Conservation (phyloP, 2,329 filamentous ascomycete genomes). For the Bimuria novae-zelandiae region DNA sequence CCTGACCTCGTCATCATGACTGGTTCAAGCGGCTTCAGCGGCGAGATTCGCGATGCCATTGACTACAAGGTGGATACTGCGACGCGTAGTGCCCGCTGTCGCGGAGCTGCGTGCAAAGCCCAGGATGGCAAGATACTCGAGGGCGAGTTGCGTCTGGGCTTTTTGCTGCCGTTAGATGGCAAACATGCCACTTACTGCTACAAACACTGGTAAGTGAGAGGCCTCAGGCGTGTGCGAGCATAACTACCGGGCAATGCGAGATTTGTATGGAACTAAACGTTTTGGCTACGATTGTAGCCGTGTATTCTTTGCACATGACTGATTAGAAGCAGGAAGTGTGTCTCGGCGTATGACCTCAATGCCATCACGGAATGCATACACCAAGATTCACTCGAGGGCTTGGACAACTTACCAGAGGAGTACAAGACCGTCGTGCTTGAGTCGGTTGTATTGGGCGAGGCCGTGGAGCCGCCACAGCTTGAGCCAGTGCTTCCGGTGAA, state of each 20-base stretch:
- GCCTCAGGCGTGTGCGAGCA: too few relatives aligned
- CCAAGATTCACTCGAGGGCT: constrained; percentile 71
- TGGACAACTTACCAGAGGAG: constrained; percentile 70
- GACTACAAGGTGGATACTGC: constrained; percentile 25
- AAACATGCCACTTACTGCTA: constrained; percentile 68
- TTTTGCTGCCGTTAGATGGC: constrained; percentile 38
- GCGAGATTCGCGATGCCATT: constrained; percentile 18
- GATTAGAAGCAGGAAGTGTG: constrained; percentile 71
- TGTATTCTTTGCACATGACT: constrained; percentile 26
- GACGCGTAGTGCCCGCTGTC: constrained; percentile 63
- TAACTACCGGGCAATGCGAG: too few relatives aligned
- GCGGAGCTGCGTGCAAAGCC: constrained; percentile 72
- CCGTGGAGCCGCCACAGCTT: constrained; percentile 58
- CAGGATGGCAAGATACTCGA: constrained; percentile 73
- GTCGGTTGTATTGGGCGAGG: constrained; percentile 73
- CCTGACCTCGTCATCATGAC: constrained; percentile 56
- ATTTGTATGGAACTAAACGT: too few relatives aligned
- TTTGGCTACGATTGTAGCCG: too few relatives aligned
- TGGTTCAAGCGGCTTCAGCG: neutral
- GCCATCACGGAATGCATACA: constrained; percentile 63
- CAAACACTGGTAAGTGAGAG: constrained; percentile 77
- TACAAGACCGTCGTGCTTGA: constrained; percentile 71
- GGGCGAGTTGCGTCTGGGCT: constrained; percentile 75
- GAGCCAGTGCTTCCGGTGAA: constrained; percentile 26
- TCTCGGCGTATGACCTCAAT: constrained; percentile 71